Percentiles rank a stretch among this genome's conserved stretches.
Conservation (phyloP, 1,139 yeast genomes). For the Candida tunisiensis region DNA sequence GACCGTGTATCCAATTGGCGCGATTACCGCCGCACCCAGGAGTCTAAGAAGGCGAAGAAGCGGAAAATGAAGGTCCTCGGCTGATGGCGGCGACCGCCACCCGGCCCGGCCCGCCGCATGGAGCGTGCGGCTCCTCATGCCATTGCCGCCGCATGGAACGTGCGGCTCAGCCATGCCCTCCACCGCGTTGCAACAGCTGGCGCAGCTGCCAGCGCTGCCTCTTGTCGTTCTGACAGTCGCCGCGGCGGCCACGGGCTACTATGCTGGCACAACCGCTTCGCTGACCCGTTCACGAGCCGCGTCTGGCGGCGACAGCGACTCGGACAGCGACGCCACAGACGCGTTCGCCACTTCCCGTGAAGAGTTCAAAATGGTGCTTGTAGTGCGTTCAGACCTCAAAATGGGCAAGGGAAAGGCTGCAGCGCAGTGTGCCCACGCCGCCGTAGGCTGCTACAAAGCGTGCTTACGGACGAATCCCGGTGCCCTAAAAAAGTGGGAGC, state of each 20-base stretch:
- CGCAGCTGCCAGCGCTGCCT: neutral
- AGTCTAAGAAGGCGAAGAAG: constrained; percentile 24
- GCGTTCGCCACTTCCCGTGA: constrained; percentile 4
- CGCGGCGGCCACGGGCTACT: constrained; percentile 1
- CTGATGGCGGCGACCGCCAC: neutral
- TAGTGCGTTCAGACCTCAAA: constrained; percentile 73
- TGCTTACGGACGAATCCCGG: constrained; percentile 29
- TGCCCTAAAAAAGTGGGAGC: constrained; percentile 55
- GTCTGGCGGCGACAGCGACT: constrained; percentile 4
- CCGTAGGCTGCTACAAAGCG: constrained; percentile 69
- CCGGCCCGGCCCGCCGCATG: constrained; percentile 3
- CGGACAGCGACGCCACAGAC: constrained; percentile 6
- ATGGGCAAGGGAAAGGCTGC: constrained; percentile 96
- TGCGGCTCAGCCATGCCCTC: constrained; percentile 1
- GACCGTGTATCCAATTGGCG: constrained; percentile 48
- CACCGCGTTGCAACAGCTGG: constrained; percentile 3
- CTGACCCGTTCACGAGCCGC: constrained; percentile 1
- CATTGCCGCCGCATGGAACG: neutral
- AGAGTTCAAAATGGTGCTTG: constrained; percentile 75
- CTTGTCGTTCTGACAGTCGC: constrained; percentile 1
- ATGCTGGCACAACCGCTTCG: constrained; percentile 1
- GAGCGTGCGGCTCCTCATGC: no score
- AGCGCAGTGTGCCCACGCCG: constrained; percentile 98
- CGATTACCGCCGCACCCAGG: constrained; percentile 27
- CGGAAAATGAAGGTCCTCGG: constrained; percentile 14